Evolutionary conservation across 805 yeast species (phyloP), one percentile per base, ranked within the genome.

Genomic region (Wickerhamiella australiensis): DNA sequence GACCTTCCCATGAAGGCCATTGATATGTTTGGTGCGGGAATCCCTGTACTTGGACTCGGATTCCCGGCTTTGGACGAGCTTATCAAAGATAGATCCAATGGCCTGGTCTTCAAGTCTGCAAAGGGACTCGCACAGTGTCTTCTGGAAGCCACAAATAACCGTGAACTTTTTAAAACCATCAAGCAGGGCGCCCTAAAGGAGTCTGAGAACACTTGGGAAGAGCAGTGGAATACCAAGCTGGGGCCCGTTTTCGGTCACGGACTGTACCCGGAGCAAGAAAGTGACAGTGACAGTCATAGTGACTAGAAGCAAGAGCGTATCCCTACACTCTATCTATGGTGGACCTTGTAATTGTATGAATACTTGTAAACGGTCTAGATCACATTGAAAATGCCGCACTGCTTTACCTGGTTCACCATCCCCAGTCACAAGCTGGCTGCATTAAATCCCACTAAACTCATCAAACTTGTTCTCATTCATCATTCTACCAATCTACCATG

Each of bases 1-100:
- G 99, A 92, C 60, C 71, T 92, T 51, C 99, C 99, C 0, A 92
- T 92, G 99, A 92, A 92, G 64, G 84, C 92, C 31, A 81, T 90
- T 5, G 99, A 92, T 60, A 79, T 90, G 75, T 88, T 90, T 69
- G 98, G 98, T 0, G 84, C 92, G 55, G 97, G 97, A 0, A 68
- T 92, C 11, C 99, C 98, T 1, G 96, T 87, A 0, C 69, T 88
- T 2, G 77, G 95, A 0, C 69, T 88, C 51, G 68, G 72, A 33
- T 92, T 85, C 62, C 78, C 82, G 0, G 90, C 95, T 1, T 72
- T 90, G 12, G 69, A 70, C 5, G 98, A 92, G 62, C 68, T 92
- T 41, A 90, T 92, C 1, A 68, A 74, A 42, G 75, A 80, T 44
- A 75, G 75, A 1, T 68, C 65, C 1, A 87, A 88, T 61, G 99